phyloP scores from a whole-genome alignment of 805 yeast genomes.

The Scheffersomyces lignosus region DNA sequence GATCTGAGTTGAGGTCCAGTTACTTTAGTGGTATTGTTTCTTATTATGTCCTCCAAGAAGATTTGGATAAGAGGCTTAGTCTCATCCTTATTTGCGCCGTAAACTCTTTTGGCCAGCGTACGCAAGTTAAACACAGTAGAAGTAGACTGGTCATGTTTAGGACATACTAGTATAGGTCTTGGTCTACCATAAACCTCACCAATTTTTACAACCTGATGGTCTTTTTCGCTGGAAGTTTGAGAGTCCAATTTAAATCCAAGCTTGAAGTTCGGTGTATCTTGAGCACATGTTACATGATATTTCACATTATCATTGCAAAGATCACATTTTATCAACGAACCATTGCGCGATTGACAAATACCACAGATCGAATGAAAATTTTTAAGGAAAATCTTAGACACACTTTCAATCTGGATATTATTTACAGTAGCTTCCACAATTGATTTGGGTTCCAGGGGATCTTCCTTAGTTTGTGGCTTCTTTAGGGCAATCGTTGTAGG shows the following conservation, averaged over 20 bases:
- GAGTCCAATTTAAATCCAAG: slow-evolving; percentile 53
- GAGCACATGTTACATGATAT: slow-evolving; percentile 61
- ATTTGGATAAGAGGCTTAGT: slow-evolving; percentile 38
- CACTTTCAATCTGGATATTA: slow-evolving; percentile 26
- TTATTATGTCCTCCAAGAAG: slow-evolving; percentile 38
- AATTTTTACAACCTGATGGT: slow-evolving; percentile 20
- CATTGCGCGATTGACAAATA: slow-evolving; percentile 47
- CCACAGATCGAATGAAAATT: slow-evolving; percentile 40
- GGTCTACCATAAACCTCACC: slow-evolving; percentile 38
- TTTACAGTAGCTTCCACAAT: slow-evolving; percentile 15
- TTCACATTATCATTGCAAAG: slow-evolving; percentile 34
- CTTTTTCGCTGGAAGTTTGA: slow-evolving; percentile 20
- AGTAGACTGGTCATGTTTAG: slow-evolving; percentile 30
- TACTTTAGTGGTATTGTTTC: slow-evolving; percentile 9
- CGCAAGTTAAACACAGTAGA: slow-evolving; percentile 25
- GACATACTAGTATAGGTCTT: slow-evolving; percentile 46
- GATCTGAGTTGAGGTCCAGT: slow-evolving; percentile 37
- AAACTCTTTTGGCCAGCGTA: slow-evolving; percentile 28
- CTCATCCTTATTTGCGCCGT: slow-evolving; percentile 24
- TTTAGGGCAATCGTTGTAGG: background rate
- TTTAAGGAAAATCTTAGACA: slow-evolving; percentile 24
- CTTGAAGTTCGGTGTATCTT: slow-evolving; percentile 41
- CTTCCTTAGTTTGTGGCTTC: slow-evolving; percentile 15
- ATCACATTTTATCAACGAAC: slow-evolving; percentile 50
- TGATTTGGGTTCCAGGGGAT: slow-evolving; percentile 25